Evolutionary conservation across 1,284 basidiomycete species (phyloP).

Genomic region (Boletus hoseneyae): DNA sequence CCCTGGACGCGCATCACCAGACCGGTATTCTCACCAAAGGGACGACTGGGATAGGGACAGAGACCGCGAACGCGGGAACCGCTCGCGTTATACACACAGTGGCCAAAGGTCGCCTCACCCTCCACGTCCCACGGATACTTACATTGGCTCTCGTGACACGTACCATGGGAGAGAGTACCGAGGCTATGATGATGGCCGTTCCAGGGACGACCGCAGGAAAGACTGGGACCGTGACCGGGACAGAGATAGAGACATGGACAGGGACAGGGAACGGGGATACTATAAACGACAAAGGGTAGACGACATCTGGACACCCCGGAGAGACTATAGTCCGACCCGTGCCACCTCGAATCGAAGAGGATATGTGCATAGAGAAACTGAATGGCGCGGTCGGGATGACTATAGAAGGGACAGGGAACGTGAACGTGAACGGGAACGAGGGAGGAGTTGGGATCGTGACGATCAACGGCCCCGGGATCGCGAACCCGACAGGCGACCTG

Average conservation of each 20-base stretch:
- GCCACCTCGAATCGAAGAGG: slow-evolving; percentile 11
- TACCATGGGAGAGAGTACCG: slow-evolving; percentile 27
- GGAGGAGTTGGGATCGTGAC: slow-evolving; percentile 27
- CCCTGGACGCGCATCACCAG: slow-evolving; percentile 24
- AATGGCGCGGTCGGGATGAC: slow-evolving; percentile 26
- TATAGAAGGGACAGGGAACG: slow-evolving; percentile 15
- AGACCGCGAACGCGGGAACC: slow-evolving; percentile 23
- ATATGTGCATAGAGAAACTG: slow-evolving; percentile 17
- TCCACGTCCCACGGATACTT: slow-evolving; percentile 18
- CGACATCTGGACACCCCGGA: slow-evolving; percentile 16
- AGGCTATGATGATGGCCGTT: slow-evolving; percentile 18
- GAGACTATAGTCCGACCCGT: slow-evolving; percentile 23
- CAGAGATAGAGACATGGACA: slow-evolving; percentile 9
- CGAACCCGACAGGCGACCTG: slow-evolving; percentile 20
- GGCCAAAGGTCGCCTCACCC: slow-evolving; percentile 21
- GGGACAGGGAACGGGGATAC: slow-evolving; percentile 23
- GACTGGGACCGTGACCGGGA: slow-evolving; percentile 27
- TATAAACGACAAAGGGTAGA: slow-evolving; percentile 16
- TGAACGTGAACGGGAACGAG: slow-evolving; percentile 18
- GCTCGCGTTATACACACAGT: slow-evolving; percentile 18
- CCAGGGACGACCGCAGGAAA: slow-evolving; percentile 25
- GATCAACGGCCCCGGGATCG: slow-evolving; percentile 21
- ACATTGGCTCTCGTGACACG: slow-evolving; percentile 19
- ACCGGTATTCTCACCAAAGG: slow-evolving; percentile 23
- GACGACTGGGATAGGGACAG: slow-evolving; percentile 29